Evolutionary conservation across 2,329 filamentous ascomycete species (phyloP).

Genomic region (Neoascochyta sp.): DNA sequence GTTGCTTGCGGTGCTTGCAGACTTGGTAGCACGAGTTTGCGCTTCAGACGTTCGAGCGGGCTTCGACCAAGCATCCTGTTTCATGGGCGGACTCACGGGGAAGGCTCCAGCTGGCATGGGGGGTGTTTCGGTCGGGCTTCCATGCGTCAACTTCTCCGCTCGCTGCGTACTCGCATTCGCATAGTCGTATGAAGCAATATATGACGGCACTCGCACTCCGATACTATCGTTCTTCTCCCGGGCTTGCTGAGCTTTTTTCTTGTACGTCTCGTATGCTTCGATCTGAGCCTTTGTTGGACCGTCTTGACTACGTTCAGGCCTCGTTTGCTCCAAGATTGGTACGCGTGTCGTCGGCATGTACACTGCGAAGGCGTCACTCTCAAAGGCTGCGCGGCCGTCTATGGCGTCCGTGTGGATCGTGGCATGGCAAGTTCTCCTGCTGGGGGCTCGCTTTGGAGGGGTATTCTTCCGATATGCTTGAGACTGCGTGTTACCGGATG

Average conservation of each 20-base stretch:
- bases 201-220: conserved; percentile 21
- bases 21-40: conserved; percentile 2
- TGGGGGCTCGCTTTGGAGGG: conserved; percentile 11
- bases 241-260: conserved; percentile 24
- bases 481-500: conserved; percentile 1
- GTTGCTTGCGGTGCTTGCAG: conserved; percentile 4
- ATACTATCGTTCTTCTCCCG: conserved; percentile 21
- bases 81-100: conserved; percentile 21
- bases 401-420: conserved; percentile 29
- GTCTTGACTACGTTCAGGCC: conserved; percentile 11
- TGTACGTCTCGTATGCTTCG: conserved; percentile 29
- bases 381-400: conserved; percentile 24
- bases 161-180: conserved; percentile 11
- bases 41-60: conserved; percentile 1
- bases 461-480: conserved; percentile 3
- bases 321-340: conserved; percentile 22
- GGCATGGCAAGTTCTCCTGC: conserved; percentile 20
- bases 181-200: conserved; percentile 28
- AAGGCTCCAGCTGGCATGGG: conserved; percentile 23
- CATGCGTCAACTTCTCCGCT: no score
- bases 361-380: conserved; percentile 34
- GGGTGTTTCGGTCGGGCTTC: conserved; percentile 10
- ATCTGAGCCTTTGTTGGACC: conserved; percentile 19
- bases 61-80: conserved; percentile 14
- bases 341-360: conserved; percentile 34